Conservation (phyloP, 2,329 filamentous ascomycete genomes). For the Botrytis fragariae region DNA sequence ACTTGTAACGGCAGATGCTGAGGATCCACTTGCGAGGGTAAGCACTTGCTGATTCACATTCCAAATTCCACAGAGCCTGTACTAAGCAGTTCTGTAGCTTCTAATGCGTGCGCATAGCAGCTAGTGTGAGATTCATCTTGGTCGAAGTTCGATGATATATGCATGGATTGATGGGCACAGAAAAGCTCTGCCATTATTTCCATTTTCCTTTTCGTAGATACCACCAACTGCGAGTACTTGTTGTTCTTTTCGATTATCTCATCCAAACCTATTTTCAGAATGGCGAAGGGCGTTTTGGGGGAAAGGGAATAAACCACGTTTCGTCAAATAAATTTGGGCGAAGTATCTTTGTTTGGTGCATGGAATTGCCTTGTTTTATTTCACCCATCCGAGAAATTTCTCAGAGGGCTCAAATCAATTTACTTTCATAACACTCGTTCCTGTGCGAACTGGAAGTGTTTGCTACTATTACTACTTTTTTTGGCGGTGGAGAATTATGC, state of each 20-base stretch:
- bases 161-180: conserved; percentile 12
- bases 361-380: conserved; percentile 17
- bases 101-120: conserved; percentile 39
- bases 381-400: background rate
- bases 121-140: conserved; percentile 21
- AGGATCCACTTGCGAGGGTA: conserved; percentile 47
- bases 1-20: conserved; percentile 57
- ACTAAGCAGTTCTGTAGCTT: conserved; percentile 34
- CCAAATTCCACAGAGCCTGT: conserved; percentile 17
- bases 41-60: conserved; percentile 24
- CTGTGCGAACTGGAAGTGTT: conserved; percentile 14
- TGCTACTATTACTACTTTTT: conserved; percentile 20
- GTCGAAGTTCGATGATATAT: conserved; percentile 9
- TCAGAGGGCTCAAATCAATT: background rate
- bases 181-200: conserved; percentile 12
- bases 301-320: conserved; percentile 13
- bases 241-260: conserved; percentile 17
- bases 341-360: conserved; percentile 13
- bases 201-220: conserved; percentile 23
- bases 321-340: conserved; percentile 14
- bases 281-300: conserved; percentile 19
- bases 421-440: conserved; percentile 17
- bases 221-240: conserved; percentile 20
- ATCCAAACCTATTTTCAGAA: conserved; percentile 16
- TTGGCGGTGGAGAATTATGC: background rate